A percentile compares a stretch with the other conserved stretches of the same genome.
These are phyloP conservation scores for Candida silvatica DNA, from an alignment of 805 yeast genomes.

Conservation along the genomic window DNA sequence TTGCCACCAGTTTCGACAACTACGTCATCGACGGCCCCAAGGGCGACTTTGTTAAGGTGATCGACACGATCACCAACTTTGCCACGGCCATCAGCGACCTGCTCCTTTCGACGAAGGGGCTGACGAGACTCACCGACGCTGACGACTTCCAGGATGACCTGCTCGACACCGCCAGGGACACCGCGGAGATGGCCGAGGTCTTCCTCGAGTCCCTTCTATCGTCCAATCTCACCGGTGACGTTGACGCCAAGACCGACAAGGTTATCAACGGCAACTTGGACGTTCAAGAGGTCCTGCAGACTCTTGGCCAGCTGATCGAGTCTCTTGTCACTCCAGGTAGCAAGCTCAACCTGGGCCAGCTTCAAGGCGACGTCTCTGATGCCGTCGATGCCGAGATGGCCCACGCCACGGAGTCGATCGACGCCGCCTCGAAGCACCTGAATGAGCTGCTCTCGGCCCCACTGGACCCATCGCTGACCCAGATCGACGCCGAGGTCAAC, in stretches of 20 bases:
- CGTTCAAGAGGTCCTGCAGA: slow-evolving; percentile 64
- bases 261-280: slow-evolving; percentile 71
- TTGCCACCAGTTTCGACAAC: slow-evolving; percentile 68
- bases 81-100: slow-evolving; percentile 56
- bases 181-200: slow-evolving; percentile 52
- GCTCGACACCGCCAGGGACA: slow-evolving; percentile 38
- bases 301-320: slow-evolving; percentile 46
- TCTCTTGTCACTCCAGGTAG: slow-evolving; percentile 31
- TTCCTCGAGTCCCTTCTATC: slow-evolving; percentile 57
- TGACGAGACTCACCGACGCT: slow-evolving; percentile 42
- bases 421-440: slow-evolving; percentile 55
- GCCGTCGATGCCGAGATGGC: slow-evolving; percentile 68
- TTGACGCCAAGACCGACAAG: slow-evolving; percentile 64
- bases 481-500: slow-evolving; percentile 59
- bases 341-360: slow-evolving; percentile 16
- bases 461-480: slow-evolving; percentile 41
- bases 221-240: slow-evolving; percentile 37
- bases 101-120: slow-evolving; percentile 61
- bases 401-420: slow-evolving; percentile 63
- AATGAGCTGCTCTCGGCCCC: slow-evolving; percentile 39
- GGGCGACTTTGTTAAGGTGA: slow-evolving; percentile 53
- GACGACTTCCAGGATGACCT: slow-evolving; percentile 46
- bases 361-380: slow-evolving; percentile 47
- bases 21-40: slow-evolving; percentile 70
- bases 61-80: slow-evolving; percentile 55